Conservation (phyloP, 257 asterid species). For the Forsythia viridissima region DNA sequence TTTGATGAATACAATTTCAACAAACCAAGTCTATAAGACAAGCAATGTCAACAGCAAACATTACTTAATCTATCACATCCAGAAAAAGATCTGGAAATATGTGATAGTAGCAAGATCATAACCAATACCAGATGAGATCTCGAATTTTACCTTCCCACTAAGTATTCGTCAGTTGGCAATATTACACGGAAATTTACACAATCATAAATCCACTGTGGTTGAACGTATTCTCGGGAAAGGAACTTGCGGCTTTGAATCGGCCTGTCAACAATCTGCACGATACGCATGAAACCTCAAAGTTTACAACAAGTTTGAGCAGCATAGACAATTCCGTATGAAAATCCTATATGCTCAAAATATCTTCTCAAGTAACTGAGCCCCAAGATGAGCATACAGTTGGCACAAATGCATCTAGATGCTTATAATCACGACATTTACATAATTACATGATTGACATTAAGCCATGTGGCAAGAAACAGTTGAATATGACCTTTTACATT, state of each 20-base stretch:
- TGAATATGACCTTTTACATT: too few species aligned
- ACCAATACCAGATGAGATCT: not conserved
- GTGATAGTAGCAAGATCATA: not conserved
- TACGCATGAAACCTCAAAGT: constrained; percentile 9
- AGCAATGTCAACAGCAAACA: not conserved
- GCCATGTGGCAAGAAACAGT: too few species aligned
- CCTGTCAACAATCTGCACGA: constrained; percentile 85
- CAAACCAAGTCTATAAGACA: not conserved
- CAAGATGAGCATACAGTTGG: not conserved
- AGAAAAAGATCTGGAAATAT: not conserved
- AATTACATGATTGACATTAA: too few species aligned
- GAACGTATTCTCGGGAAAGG: constrained; percentile 86
- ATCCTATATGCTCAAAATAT: not conserved
- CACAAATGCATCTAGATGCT: not conserved
- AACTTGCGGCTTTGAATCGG: constrained; percentile 77
- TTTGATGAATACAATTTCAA: too few species aligned
- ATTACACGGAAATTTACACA: constrained; percentile 80
- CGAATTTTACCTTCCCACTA: constrained; percentile 68
- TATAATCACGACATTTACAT: too few species aligned
- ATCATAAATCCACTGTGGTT: constrained; percentile 97
- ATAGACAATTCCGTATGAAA: not conserved
- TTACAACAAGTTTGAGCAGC: not conserved
- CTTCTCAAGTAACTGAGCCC: not conserved
- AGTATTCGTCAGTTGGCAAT: constrained; percentile 76
- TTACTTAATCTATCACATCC: not conserved